Percentiles rank a stretch among this genome's conserved stretches.
Evolutionary conservation across 352 stramenopile species (phyloP).

Genomic region (Thraustochytrium striatum): DNA sequence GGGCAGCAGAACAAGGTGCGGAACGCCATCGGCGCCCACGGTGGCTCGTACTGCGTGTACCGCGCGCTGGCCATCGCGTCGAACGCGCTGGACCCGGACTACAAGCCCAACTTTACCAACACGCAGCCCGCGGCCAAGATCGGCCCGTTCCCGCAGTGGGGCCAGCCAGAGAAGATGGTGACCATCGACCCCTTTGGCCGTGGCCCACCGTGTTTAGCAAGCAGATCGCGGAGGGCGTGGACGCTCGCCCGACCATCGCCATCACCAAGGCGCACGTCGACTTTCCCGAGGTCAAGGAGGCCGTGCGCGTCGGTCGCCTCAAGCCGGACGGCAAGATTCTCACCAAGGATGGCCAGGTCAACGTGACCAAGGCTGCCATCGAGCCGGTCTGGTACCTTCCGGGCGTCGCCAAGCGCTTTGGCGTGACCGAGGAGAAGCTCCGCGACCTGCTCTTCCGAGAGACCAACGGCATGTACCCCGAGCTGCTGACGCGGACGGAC

Average conservation of each 20-base stretch:
- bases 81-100: conserved; percentile 72
- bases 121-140: conserved; percentile 95
- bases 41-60: conserved; percentile 97
- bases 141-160: conserved; percentile 89
- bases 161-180: conserved; percentile 85
- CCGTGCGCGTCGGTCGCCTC: conserved; percentile 81
- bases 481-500: conserved; percentile 95
- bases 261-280: conserved; percentile 96
- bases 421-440: conserved; percentile 87
- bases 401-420: conserved; percentile 95
- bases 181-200: conserved; percentile 71
- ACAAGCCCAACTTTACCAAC: conserved; percentile 79
- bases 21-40: conserved; percentile 97
- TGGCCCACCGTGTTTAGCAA: conserved; percentile 76
- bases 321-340: conserved; percentile 93
- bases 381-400: conserved; percentile 99
- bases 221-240: conserved; percentile 87
- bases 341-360: conserved; percentile 77
- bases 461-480: conserved; percentile 99
- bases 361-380: conserved; percentile 94
- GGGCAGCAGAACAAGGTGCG: not conserved
- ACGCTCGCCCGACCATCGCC: conserved; percentile 96
- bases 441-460: conserved; percentile 96
- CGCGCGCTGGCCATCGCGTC: conserved; percentile 86
- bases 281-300: conserved; percentile 95